Evolutionary conservation across 768 basidiomycete species (phyloP).

Genomic region (Ramaria sp.): DNA sequence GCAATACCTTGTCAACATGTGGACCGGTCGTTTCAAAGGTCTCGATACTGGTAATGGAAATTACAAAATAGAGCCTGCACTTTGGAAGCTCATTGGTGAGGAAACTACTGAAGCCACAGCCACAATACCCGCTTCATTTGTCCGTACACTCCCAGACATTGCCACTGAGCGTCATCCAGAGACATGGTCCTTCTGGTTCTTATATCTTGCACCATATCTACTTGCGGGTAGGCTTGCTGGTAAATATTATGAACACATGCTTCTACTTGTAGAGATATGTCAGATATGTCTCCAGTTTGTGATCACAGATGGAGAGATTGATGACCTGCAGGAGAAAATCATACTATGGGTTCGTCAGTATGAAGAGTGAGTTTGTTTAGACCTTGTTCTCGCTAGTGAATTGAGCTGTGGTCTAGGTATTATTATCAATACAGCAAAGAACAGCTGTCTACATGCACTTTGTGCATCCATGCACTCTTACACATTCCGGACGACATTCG

Average conservation of each 20-base stretch:
- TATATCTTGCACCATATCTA: constrained; percentile 18
- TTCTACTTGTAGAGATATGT: constrained; percentile 16
- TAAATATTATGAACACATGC: constrained; percentile 18
- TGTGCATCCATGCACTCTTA: no score
- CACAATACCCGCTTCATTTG: constrained; percentile 20
- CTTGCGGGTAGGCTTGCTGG: constrained; percentile 16
- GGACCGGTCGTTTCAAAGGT: constrained; percentile 32
- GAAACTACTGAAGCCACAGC: constrained; percentile 17
- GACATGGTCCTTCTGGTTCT: constrained; percentile 13
- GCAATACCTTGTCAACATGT: constrained; percentile 30
- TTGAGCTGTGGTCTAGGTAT: no score
- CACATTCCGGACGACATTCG: no score
- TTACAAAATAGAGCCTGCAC: neutral
- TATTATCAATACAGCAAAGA: no score
- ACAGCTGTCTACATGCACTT: no score
- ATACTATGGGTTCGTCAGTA: no score
- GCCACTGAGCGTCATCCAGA: constrained; percentile 17
- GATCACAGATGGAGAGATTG: constrained; percentile 10
- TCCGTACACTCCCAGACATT: neutral
- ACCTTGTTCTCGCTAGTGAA: no score
- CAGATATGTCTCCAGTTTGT: no score
- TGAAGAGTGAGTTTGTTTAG: no score
- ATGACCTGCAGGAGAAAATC: constrained; percentile 1
- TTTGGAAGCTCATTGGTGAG: constrained; percentile 32
- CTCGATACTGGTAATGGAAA: constrained; percentile 10